phyloP scores from a whole-genome alignment of 257 asterid genomes.

The Forsythia viridissima region DNA sequence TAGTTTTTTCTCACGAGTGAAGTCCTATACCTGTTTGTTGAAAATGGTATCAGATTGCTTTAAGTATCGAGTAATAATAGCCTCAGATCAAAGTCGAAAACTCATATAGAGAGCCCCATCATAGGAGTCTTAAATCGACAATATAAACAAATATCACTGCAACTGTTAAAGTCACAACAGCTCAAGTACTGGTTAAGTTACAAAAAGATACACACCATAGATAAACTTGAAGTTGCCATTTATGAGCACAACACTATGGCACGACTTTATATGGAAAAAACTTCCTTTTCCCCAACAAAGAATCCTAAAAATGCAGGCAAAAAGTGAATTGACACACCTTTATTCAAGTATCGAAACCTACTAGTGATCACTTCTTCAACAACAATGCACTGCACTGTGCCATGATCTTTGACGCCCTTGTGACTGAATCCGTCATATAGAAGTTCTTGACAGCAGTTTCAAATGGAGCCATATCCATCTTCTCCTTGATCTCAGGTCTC shows the following conservation, averaged over 20 bases:
- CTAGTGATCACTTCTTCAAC: conserved; percentile 52
- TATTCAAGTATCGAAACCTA: conserved; percentile 32
- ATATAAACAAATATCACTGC: conserved; percentile 29
- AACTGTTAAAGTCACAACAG: conserved; percentile 39
- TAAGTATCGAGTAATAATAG: background rate
- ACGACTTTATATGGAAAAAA: conserved; percentile 20
- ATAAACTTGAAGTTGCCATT: conserved; percentile 52
- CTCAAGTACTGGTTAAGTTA: conserved; percentile 24
- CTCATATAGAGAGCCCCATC: background rate
- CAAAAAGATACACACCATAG: conserved; percentile 38
- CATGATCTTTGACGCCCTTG: conserved; percentile 98
- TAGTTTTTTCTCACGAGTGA: too few species aligned
- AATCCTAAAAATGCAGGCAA: conserved; percentile 26
- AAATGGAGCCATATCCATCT: conserved; percentile 57
- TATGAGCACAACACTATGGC: conserved; percentile 53
- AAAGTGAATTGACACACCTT: conserved; percentile 35
- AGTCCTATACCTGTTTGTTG: background rate
- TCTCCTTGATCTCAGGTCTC: conserved; percentile 68
- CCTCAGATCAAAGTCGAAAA: background rate
- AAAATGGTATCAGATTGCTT: background rate
- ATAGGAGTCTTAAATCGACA: background rate
- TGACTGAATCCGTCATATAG: conserved; percentile 91
- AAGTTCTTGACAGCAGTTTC: conserved; percentile 65
- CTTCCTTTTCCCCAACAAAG: conserved; percentile 22
- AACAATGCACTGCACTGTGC: conserved; percentile 83